phyloP scores from a whole-genome alignment of 257 asterid genomes.

The Gardenia jasminoides region DNA sequence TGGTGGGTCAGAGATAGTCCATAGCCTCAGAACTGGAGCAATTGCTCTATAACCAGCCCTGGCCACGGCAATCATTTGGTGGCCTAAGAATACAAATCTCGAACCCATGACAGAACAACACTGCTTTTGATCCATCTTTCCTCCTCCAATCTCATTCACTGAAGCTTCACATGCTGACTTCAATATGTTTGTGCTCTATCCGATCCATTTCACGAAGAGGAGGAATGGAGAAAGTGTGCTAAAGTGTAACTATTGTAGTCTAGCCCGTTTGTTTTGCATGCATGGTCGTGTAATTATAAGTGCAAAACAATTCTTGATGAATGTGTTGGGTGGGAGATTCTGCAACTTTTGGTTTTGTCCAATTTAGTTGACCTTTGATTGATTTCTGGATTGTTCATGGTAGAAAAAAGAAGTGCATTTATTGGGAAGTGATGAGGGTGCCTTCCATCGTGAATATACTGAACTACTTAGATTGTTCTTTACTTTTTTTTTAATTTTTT shows the following conservation, averaged over 20 bases:
- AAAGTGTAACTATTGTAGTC: no score
- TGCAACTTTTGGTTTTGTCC: no score
- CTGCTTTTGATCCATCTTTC: slow-evolving; percentile 13
- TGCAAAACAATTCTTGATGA: no score
- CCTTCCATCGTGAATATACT: no score
- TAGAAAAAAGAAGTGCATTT: no score
- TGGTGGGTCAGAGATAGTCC: slow-evolving; percentile 57
- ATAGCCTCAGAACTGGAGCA: slow-evolving; percentile 60
- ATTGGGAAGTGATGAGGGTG: no score
- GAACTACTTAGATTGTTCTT: no score
- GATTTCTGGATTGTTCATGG: no score
- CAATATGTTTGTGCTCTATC: slow-evolving; percentile 26
- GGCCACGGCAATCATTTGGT: slow-evolving; percentile 37
- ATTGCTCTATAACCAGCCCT: slow-evolving; percentile 50
- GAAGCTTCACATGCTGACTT: slow-evolving; percentile 27
- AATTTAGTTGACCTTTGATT: no score
- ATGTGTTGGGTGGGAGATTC: no score
- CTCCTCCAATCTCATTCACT: slow-evolving; percentile 28
- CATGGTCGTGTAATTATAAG: no score
- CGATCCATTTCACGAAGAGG: slow-evolving; percentile 27
- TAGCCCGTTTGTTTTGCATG: neutral
- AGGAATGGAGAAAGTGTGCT: slow-evolving; percentile 30
- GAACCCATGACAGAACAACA: slow-evolving; percentile 35
- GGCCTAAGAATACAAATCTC: slow-evolving; percentile 42
- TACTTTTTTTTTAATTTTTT: no score